These are phyloP conservation scores for Lycium barbarum DNA, from an alignment of 257 asterid species.

Conservation along the genomic window DNA sequence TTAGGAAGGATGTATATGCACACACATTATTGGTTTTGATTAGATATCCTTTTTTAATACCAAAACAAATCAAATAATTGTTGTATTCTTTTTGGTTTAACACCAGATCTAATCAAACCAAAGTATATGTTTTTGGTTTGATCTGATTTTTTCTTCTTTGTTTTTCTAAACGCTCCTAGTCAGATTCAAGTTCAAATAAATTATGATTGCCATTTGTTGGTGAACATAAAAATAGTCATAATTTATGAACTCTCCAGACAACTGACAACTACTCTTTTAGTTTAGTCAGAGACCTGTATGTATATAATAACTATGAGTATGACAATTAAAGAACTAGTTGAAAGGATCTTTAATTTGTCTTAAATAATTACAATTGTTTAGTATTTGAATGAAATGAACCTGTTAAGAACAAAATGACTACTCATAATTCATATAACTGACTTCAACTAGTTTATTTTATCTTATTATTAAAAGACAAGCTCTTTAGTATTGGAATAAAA, in stretches of 20 bases:
- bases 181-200: too few relatives aligned
- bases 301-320: background rate
- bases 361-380: background rate
- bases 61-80: background rate
- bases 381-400: background rate
- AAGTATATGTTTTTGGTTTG: background rate
- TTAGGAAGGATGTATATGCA: background rate
- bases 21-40: background rate
- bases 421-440: background rate
- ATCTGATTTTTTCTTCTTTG: background rate
- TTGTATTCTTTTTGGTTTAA: background rate
- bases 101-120: background rate
- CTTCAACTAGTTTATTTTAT: background rate
- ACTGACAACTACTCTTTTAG: background rate
- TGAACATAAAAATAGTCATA: background rate
- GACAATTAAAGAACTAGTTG: background rate
- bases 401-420: background rate
- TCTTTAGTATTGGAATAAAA: background rate
- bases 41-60: background rate
- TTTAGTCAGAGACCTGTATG: background rate
- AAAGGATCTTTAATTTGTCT: background rate
- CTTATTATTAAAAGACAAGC: background rate
- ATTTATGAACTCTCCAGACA: background rate
- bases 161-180: too few relatives aligned
- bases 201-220: background rate